Conservation (phyloP, 805 yeast species). For the Lipomyces yamanashiensis region DNA sequence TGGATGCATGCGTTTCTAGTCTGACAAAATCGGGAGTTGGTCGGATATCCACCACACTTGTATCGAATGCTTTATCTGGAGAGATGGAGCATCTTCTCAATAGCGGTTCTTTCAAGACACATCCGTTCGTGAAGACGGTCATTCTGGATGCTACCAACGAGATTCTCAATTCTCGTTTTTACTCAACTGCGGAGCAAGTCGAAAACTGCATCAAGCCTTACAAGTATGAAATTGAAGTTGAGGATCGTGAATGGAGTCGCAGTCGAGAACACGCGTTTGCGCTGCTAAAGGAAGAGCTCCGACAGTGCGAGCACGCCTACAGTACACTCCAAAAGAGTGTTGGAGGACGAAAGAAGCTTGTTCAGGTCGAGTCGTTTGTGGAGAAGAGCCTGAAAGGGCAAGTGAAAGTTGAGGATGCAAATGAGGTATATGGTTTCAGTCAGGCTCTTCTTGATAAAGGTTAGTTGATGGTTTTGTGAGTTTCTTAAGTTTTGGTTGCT, state of each 20-base stretch:
- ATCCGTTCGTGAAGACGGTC: slow-evolving; percentile 81
- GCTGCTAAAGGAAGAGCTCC: slow-evolving; percentile 79
- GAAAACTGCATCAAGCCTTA: slow-evolving; percentile 98
- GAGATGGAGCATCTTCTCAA: slow-evolving; percentile 78
- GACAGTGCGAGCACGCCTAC: slow-evolving; percentile 74
- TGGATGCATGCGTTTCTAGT: slow-evolving; percentile 81
- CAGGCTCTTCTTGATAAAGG: slow-evolving; percentile 70
- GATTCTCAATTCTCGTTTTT: slow-evolving; percentile 77
- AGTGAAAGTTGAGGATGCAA: slow-evolving; percentile 46
- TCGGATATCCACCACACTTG: slow-evolving; percentile 78
- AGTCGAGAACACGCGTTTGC: slow-evolving; percentile 78
- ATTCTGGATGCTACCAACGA: slow-evolving; percentile 83
- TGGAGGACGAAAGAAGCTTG: slow-evolving; percentile 76
- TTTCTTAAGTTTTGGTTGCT: background rate
- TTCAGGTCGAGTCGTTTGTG: slow-evolving; percentile 76
- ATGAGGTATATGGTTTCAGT: slow-evolving; percentile 85
- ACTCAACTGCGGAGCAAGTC: slow-evolving; percentile 96
- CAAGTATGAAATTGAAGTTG: slow-evolving; percentile 95
- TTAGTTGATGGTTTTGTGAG: background rate
- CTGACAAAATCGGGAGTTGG: slow-evolving; percentile 95
- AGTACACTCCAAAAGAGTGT: slow-evolving; percentile 64
- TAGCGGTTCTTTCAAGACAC: slow-evolving; percentile 75
- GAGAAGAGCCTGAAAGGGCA: slow-evolving; percentile 40
- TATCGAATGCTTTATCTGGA: slow-evolving; percentile 76
- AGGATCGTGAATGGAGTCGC: slow-evolving; percentile 88